A percentile compares a stretch with the other conserved stretches of the same genome.
These are phyloP conservation scores for Salix udensis DNA, from an alignment of 345 rosid genomes.

Conservation along the genomic window DNA sequence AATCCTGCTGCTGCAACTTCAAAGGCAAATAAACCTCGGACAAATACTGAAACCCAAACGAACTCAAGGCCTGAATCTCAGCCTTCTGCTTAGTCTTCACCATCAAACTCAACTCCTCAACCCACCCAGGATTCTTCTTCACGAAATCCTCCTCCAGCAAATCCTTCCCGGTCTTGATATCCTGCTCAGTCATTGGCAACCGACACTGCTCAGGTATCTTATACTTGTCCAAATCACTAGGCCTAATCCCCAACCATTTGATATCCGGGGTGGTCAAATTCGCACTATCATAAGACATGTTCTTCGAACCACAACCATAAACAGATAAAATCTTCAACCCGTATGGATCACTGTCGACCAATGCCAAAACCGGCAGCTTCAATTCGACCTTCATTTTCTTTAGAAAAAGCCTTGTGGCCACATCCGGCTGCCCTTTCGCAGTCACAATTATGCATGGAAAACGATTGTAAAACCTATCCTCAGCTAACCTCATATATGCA, in stretches of 20 bases:
- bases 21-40: constrained; percentile 94
- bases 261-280: constrained; percentile 95
- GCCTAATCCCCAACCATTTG: constrained; percentile 93
- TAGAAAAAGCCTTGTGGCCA: constrained; percentile 87
- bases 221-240: constrained; percentile 88
- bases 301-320: constrained; percentile 96
- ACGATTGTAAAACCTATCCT: constrained; percentile 89
- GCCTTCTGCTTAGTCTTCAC: constrained; percentile 96
- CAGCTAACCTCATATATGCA: constrained; percentile 87
- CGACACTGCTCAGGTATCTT: constrained; percentile 87
- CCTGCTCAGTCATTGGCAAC: constrained; percentile 98
- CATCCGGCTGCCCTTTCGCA: constrained; percentile 95
- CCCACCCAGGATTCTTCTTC: constrained; percentile 98
- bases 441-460: constrained; percentile 94
- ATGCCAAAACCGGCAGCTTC: constrained; percentile 86
- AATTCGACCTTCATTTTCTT: constrained; percentile 92
- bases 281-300: constrained; percentile 94
- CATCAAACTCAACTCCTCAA: constrained; percentile 94
- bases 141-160: constrained; percentile 93
- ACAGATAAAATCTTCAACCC: constrained; percentile 90
- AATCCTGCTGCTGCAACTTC: constrained; percentile 96
- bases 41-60: constrained; percentile 93
- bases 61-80: constrained; percentile 95
- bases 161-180: constrained; percentile 95
- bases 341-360: constrained; percentile 96